Evolutionary conservation across 345 rosid species (phyloP), one percentile per base, ranked within the genome.

Genomic region (Tarenaya hassleriana): DNA sequence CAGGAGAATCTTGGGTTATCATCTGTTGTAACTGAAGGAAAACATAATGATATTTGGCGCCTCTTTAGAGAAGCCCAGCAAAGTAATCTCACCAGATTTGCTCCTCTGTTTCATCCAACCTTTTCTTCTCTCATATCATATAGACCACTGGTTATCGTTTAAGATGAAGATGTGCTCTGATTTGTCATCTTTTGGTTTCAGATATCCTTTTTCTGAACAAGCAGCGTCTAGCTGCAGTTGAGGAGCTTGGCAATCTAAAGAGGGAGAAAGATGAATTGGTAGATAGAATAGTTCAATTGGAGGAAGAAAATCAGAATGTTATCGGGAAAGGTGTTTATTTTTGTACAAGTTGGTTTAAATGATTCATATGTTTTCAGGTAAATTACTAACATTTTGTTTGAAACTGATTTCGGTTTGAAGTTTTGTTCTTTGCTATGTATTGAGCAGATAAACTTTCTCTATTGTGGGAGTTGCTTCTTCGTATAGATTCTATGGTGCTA

Each of bases 401-500:
- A 1, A 17, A 19, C 27, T n/a, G 54, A 29, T 57, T 61, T 13
- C 39, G 44, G 10, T 52, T 21, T 32, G 50, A 3, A 34, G 9
- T 34, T 43, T 35, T 12, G 10, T 10, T 58, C 56, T n/a, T 50
- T 43, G 41, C 55, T 42, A 16, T 47, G 8, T 60, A 47, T 69
- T 16, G 17, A 63, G 62, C 81, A 84, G 88, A 79, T 58, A 71
- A 69, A 55, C 69, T 62, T 33, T 76, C 83, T 54, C 8, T 68
- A 38, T 61, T 60, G 34, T 84, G 85, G 85, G 78, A 81, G 74
- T 69, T 87, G 58, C 77, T 87, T 61, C 86, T 74, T 50, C 79
- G 86, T 50, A 70, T 88, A 40, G 96, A 88, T 56, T 72, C 94
- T 10, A 70, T 88, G 90, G 82, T 84, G 59, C 78, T 88, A 50